Evolutionary conservation across 345 rosid genomes (phyloP).

Genomic region (Fremontodendron californicum): DNA sequence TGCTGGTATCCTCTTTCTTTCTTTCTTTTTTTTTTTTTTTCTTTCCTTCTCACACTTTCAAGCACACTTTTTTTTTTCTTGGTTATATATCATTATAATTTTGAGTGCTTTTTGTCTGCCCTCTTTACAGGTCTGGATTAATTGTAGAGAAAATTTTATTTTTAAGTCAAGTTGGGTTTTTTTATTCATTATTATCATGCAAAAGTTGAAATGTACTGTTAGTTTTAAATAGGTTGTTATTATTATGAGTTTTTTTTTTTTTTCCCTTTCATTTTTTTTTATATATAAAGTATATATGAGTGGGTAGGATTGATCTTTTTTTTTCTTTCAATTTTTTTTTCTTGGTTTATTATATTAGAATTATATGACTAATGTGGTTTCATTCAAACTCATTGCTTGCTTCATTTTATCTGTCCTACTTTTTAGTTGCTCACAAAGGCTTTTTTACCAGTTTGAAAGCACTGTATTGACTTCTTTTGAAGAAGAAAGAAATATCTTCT

Average conservation of each 20-base stretch:
- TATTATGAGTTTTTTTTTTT: background rate
- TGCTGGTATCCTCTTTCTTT: conserved; percentile 46
- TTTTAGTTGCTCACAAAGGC: background rate
- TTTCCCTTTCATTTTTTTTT: background rate
- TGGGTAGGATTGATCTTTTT: background rate
- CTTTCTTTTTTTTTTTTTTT: background rate
- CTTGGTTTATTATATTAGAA: background rate
- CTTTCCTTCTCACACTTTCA: background rate
- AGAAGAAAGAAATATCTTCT: background rate
- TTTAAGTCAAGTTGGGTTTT: conserved; percentile 19
- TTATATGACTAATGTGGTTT: background rate
- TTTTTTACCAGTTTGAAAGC: background rate
- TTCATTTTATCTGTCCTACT: background rate
- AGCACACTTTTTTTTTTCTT: background rate
- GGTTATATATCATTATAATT: background rate
- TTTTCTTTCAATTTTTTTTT: background rate
- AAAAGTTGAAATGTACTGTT: conserved; percentile 15
- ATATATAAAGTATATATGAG: background rate
- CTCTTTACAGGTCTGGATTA: conserved; percentile 5
- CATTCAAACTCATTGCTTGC: background rate
- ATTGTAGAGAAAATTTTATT: background rate
- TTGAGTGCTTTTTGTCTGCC: conserved; percentile 8
- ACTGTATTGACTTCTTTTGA: background rate
- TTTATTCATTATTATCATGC: conserved; percentile 5
- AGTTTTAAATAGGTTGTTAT: background rate